Conservation (phyloP, 176 grass and related monocot species). For the Avena atlantica region DNA sequence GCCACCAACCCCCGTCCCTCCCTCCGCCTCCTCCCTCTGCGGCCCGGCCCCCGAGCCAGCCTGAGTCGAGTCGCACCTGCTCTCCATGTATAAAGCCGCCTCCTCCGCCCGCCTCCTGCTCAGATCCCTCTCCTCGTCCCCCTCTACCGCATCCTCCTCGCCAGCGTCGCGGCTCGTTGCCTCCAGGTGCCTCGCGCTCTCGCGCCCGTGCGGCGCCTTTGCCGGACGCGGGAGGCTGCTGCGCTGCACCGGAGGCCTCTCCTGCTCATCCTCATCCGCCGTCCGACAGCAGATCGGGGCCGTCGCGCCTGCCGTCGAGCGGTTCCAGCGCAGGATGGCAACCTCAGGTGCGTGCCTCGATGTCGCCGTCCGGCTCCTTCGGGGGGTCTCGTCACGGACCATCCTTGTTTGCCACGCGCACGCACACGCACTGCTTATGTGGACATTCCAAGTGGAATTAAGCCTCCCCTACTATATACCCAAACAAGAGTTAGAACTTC, state of each 20-base stretch:
- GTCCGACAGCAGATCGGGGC: slow-evolving; percentile 59
- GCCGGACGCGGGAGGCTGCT: slow-evolving; percentile 19
- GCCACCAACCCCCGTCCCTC: slow-evolving; percentile 22
- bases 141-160: background rate
- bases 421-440: background rate
- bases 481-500: too few relatives aligned
- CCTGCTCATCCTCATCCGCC: background rate
- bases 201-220: slow-evolving; percentile 35
- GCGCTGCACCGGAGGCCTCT: background rate
- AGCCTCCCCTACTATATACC: background rate
- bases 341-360: slow-evolving; percentile 58
- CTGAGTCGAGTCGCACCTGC: background rate
- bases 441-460: background rate
- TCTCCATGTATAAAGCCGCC: slow-evolving; percentile 84
- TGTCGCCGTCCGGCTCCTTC: background rate
- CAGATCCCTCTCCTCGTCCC: slow-evolving; percentile 58
- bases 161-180: slow-evolving; percentile 34
- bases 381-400: background rate
- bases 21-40: background rate
- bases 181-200: slow-evolving; percentile 25
- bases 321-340: slow-evolving; percentile 71
- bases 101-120: slow-evolving; percentile 62
- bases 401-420: background rate
- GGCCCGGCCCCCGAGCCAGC: background rate
- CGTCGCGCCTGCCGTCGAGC: slow-evolving; percentile 47